Evolutionary conservation across 305 asterid species (phyloP).

Genomic region (Rubia tinctorum): DNA sequence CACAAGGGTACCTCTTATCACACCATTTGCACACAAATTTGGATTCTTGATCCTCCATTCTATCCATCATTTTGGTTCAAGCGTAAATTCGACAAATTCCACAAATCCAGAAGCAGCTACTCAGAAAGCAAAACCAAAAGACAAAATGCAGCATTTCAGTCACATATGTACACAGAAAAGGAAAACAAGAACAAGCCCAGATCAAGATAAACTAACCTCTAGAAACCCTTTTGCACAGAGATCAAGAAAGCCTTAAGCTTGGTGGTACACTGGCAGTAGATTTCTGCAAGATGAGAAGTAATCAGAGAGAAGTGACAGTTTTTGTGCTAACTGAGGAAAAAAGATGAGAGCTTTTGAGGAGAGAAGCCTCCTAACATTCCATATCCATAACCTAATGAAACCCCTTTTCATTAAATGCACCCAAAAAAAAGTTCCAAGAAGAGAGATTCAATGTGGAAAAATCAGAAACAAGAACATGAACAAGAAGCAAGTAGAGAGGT

Average conservation of each 20-base stretch:
- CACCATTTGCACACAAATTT: slow-evolving; percentile 71
- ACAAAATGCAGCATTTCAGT: slow-evolving; percentile 22
- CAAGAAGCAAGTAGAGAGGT: slow-evolving; percentile 33
- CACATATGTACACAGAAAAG: neutral
- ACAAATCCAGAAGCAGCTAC: slow-evolving; percentile 9
- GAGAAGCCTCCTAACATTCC: slow-evolving; percentile 30
- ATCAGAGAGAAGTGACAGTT: slow-evolving; percentile 42
- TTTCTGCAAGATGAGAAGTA: slow-evolving; percentile 26
- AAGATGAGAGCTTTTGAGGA: slow-evolving; percentile 32
- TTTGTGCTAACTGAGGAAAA: too few species aligned
- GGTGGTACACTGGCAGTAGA: neutral
- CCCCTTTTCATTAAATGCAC: slow-evolving; percentile 7
- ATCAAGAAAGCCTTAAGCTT: slow-evolving; percentile 15
- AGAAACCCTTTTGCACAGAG: slow-evolving; percentile 19
- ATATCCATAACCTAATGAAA: slow-evolving; percentile 21
- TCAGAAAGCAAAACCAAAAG: slow-evolving; percentile 14
- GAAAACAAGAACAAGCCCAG: slow-evolving; percentile 4
- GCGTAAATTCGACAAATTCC: slow-evolving; percentile 14
- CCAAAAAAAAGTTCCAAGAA: too few species aligned
- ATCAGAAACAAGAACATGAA: slow-evolving; percentile 7
- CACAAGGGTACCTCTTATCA: slow-evolving; percentile 69
- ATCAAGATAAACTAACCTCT: slow-evolving; percentile 3
- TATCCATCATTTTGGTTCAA: neutral
- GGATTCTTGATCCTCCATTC: slow-evolving; percentile 56
- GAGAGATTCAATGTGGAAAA: neutral